A percentile compares a stretch with the other conserved stretches of the same genome.
Conservation (phyloP, 75 land plant species). For the Chamaecyparis obtusa region DNA sequence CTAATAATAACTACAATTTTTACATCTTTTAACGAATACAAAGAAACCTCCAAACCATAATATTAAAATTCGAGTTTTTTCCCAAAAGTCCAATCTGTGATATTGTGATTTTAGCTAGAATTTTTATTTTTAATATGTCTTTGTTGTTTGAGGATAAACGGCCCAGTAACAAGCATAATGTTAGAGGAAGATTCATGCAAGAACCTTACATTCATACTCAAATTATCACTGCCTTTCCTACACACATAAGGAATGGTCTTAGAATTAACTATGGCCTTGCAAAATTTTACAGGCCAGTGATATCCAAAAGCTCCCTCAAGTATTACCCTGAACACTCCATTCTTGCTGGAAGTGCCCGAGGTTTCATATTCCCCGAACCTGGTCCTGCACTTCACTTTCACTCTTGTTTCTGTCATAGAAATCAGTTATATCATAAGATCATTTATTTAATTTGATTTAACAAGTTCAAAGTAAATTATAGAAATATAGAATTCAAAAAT, state of each 20-base stretch:
- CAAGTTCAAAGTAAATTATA: too few relatives aligned
- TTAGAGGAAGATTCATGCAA: background rate
- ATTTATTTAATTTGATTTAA: too few relatives aligned
- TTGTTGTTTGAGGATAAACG: too few relatives aligned
- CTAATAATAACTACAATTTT: too few relatives aligned
- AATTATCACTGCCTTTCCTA: background rate
- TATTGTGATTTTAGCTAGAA: too few relatives aligned
- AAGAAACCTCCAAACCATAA: too few relatives aligned
- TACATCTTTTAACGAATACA: too few relatives aligned
- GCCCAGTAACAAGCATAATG: background rate
- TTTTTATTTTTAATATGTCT: too few relatives aligned
- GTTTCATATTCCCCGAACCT: background rate
- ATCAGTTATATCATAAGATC: too few relatives aligned
- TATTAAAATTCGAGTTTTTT: too few relatives aligned
- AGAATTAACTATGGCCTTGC: background rate
- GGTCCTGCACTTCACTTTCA: constrained; percentile 9
- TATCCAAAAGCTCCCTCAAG: background rate
- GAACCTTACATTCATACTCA: background rate
- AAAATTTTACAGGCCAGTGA: background rate
- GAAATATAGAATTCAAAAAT: too few relatives aligned
- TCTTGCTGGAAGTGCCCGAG: background rate
- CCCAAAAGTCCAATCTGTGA: too few relatives aligned
- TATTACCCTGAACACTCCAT: background rate
- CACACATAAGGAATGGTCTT: background rate
- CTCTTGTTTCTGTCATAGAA: background rate